Conservation (phyloP, 2,329 filamentous ascomycete genomes). For the Trichoderma sp. region DNA sequence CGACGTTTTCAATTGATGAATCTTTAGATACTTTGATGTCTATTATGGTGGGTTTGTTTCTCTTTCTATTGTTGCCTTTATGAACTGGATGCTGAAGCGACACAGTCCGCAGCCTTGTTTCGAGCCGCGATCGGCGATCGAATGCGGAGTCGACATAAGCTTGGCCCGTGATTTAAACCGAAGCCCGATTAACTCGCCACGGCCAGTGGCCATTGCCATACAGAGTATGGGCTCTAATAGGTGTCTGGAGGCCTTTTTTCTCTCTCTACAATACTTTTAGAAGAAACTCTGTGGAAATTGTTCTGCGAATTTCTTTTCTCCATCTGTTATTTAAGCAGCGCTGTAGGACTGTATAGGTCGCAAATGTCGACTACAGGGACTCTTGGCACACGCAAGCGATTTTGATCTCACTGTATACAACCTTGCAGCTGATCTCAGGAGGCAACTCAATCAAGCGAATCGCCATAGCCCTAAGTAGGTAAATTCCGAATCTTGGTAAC, state of each 20-base stretch:
- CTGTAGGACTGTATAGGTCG: background rate
- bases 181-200: conserved; percentile 6
- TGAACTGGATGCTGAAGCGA: background rate
- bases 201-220: background rate
- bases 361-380: background rate
- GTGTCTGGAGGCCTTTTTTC: background rate
- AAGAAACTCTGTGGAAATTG: background rate
- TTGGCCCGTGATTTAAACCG: background rate
- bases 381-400: background rate
- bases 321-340: background rate
- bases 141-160: conserved; percentile 7
- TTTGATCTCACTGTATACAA: background rate
- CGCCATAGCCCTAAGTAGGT: background rate
- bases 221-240: background rate
- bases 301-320: background rate
- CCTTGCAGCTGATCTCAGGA: background rate
- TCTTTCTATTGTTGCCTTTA: background rate
- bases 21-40: background rate
- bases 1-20: background rate
- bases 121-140: conserved; percentile 1
- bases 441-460: background rate
- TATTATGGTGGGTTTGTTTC: background rate
- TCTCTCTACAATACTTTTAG: background rate
- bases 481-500: background rate
- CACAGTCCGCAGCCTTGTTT: background rate